Conservation (phyloP, 2,329 filamentous ascomycete genomes). For the Colletotrichum sp. region DNA sequence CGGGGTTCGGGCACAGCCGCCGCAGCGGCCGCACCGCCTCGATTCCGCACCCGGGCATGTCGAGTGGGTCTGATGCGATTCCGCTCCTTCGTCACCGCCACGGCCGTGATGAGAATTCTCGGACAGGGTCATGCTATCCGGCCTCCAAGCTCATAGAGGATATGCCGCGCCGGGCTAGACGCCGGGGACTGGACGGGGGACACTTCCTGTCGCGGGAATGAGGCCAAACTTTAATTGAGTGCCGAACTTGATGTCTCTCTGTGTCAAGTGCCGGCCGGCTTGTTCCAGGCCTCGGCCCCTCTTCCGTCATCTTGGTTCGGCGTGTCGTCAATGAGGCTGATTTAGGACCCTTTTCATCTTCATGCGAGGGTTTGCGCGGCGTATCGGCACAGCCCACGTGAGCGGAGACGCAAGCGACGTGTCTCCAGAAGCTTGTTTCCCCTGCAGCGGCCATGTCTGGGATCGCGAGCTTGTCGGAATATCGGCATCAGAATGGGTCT, state of each 20-base stretch:
- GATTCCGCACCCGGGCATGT: background rate
- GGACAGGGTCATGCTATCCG: background rate
- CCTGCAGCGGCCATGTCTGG: background rate
- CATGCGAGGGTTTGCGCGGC: background rate
- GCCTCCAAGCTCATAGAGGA: background rate
- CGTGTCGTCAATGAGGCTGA: background rate
- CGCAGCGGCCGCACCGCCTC: background rate
- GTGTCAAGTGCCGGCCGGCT: background rate
- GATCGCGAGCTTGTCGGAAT: background rate
- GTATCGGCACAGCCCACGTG: background rate
- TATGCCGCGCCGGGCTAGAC: background rate
- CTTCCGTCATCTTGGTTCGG: background rate
- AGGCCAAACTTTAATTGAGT: background rate
- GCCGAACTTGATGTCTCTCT: background rate
- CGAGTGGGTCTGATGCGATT: background rate
- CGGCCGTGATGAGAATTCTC: background rate
- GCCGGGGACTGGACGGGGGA: background rate
- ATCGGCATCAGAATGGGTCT: background rate
- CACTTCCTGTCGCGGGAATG: background rate
- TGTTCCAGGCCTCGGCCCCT: background rate
- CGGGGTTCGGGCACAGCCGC: background rate
- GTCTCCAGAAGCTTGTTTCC: background rate
- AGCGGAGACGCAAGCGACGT: background rate
- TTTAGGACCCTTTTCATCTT: background rate
- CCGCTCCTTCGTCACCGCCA: background rate